These are phyloP conservation scores for Radiomyces spectabilis DNA, from an alignment of 192 early-diverging fungal species.

Conservation along the genomic window DNA sequence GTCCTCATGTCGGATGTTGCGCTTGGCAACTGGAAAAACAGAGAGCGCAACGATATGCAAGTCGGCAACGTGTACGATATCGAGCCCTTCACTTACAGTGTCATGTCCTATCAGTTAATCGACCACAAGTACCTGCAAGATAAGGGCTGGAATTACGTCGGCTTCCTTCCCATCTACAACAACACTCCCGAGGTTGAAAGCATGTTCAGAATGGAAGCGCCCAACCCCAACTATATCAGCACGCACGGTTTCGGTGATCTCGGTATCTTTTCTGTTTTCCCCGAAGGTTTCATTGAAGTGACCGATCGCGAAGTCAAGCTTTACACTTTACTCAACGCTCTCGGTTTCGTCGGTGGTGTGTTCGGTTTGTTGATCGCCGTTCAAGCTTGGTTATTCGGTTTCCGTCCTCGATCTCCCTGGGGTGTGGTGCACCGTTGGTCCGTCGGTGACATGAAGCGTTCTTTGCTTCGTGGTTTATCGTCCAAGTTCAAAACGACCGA, in stretches of 20 bases:
- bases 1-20: slow-evolving; percentile 1
- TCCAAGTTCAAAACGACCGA: slow-evolving; percentile 25
- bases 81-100: slow-evolving; percentile 18
- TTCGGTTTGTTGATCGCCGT: slow-evolving; percentile 20
- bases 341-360: slow-evolving; percentile 27
- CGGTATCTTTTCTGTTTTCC: slow-evolving; percentile 10
- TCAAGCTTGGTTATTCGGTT: slow-evolving; percentile 25
- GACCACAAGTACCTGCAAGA: slow-evolving; percentile 18
- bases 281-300: neutral
- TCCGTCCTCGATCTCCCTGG: slow-evolving; percentile 24
- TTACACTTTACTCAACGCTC: slow-evolving; percentile 23
- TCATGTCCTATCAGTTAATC: slow-evolving; percentile 14
- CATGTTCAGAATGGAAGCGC: slow-evolving; percentile 16
- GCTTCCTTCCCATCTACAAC: slow-evolving; percentile 25
- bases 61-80: slow-evolving; percentile 19
- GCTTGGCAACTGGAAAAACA: slow-evolving; percentile 15
- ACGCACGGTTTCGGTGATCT: slow-evolving; percentile 20
- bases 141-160: slow-evolving; percentile 26
- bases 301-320: slow-evolving; percentile 22
- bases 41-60: slow-evolving; percentile 23
- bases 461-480: slow-evolving; percentile 23
- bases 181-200: slow-evolving; percentile 15
- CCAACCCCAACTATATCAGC: slow-evolving; percentile 18
- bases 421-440: slow-evolving; percentile 28
- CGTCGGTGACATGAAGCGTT: slow-evolving; percentile 21